These are phyloP conservation scores for Fusarium sp. DNA, from an alignment of 2,329 filamentous ascomycete species.

Conservation along the genomic window DNA sequence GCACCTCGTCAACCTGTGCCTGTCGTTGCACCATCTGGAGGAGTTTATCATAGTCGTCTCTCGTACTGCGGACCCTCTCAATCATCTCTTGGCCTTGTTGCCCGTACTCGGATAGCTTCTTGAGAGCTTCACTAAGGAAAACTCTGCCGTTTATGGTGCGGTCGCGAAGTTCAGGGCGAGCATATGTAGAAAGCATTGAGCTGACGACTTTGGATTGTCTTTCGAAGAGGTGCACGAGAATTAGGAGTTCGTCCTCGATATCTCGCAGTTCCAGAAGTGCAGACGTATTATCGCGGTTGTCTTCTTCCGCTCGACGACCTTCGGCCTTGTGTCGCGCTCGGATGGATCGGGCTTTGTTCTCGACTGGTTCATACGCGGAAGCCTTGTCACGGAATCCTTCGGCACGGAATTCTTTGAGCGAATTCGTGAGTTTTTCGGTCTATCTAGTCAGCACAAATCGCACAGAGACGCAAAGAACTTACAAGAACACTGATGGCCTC, in stretches of 20 bases:
- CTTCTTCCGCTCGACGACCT: conserved; percentile 61
- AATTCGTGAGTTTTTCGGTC: conserved; percentile 72
- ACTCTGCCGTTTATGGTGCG: conserved; percentile 59
- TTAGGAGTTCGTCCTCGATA: conserved; percentile 72
- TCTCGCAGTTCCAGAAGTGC: conserved; percentile 72
- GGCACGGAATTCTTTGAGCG: conserved; percentile 70
- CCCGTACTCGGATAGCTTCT: conserved; percentile 65
- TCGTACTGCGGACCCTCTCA: conserved; percentile 65
- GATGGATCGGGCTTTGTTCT: conserved; percentile 56
- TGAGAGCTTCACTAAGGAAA: conserved; percentile 65
- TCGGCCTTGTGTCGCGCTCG: conserved; percentile 55
- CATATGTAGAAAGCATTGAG: conserved; percentile 59
- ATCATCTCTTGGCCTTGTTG: conserved; percentile 68
- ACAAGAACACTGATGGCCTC: conserved; percentile 73
- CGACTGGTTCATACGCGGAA: conserved; percentile 54
- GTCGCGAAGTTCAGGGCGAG: conserved; percentile 54
- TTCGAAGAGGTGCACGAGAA: conserved; percentile 67
- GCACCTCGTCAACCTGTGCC: conserved; percentile 73
- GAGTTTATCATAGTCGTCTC: conserved; percentile 73
- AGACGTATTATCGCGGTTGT: conserved; percentile 72
- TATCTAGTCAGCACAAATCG: conserved; percentile 40
- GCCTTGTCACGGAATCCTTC: conserved; percentile 64
- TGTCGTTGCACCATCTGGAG: conserved; percentile 76
- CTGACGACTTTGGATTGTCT: conserved; percentile 64
- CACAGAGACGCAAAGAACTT: not conserved